Base-by-base conservation (phyloP, 768 basidiomycete genomes). In the Suillus weaverae region DNA sequence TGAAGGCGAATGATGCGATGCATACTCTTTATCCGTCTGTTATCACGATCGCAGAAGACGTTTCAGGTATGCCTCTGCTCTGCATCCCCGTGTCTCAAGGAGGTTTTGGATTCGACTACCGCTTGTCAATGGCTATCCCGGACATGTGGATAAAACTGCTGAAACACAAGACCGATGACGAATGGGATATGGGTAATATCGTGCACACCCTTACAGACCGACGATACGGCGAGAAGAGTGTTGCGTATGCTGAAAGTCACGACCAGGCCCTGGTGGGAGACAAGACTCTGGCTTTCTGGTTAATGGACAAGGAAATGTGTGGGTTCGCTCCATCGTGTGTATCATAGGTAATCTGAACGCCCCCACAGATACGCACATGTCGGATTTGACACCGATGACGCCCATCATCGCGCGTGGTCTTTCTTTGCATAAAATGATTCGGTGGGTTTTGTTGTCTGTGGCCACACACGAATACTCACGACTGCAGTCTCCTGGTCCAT, bases 251-350 rank as follows among this genome's bases (percentile, higher is more conserved):
- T 60, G 97, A 99, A 79, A 95, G 92, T 70, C 97, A 99, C 69
- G 97, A 99, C 77, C 97, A 99, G 75, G 97, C 97, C 16, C 85
- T 99, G 35, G 97, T 99, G 0, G 97, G 97, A 14, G 97, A 99
- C 81, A 99, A 99, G 82, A 99, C 97, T 3, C 72, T 99, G 53
- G 97, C 97, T 4, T 99, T 99, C 79, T 99, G 97, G 97, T 78
- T 99, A 64, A 99, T 99, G 97, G 97, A 99, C 78, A 97, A 97
- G 79, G 97, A 99, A 78, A 99, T 99, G 97, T 98, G 96, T 95
- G 83, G 70, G 87, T 81, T 39, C 22, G 1, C 55, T 62, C 26
- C 32, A 39, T 44, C 43, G 1, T 43, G 6, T 55, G 26, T 43
- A 48, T 26, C 30, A 36, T 30, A 20, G 6, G 26, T 46, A 14